A percentile compares a stretch with the other conserved stretches of the same genome.
Evolutionary conservation across 1,139 yeast species (phyloP).

Genomic region (Zhuliangozyma blackwelliae): DNA sequence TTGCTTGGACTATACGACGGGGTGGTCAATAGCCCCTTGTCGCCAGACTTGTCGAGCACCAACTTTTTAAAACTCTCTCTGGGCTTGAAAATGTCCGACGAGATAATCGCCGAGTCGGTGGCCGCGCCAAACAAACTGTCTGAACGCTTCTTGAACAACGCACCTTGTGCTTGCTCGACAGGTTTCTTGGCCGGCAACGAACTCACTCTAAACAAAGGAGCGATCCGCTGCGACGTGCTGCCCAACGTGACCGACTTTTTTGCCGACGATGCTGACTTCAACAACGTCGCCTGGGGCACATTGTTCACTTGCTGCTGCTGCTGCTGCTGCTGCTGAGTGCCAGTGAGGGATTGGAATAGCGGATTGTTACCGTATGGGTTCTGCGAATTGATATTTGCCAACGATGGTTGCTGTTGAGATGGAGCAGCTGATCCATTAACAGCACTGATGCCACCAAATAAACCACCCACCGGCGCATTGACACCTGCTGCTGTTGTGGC

Average conservation of each 20-base stretch:
- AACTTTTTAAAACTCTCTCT: conserved; percentile 54
- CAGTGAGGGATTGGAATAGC: conserved; percentile 46
- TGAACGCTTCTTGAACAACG: conserved; percentile 10
- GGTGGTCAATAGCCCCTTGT: too few species aligned
- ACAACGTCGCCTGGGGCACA: conserved; percentile 51
- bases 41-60: conserved; percentile 44
- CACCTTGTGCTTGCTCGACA: conserved; percentile 15
- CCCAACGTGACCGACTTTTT: conserved; percentile 56
- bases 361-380: conserved; percentile 78
- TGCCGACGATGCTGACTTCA: conserved; percentile 33
- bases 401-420: conserved; percentile 19
- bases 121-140: conserved; percentile 23
- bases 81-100: conserved; percentile 72
- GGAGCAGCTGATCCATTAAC: neutral
- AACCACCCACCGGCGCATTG: neutral
- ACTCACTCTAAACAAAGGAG: conserved; percentile 40
- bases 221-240: conserved; percentile 54
- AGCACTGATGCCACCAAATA: neutral
- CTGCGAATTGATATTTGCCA: conserved; percentile 47
- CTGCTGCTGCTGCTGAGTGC: conserved; percentile 15
- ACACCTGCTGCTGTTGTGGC: conserved; percentile 7
- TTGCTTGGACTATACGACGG: too few species aligned
- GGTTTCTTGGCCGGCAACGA: conserved; percentile 13
- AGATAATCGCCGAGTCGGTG: conserved; percentile 63
- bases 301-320: conserved; percentile 10